phyloP scores from a whole-genome alignment of 1,284 basidiomycete genomes.

The Ustilago bromivora region DNA sequence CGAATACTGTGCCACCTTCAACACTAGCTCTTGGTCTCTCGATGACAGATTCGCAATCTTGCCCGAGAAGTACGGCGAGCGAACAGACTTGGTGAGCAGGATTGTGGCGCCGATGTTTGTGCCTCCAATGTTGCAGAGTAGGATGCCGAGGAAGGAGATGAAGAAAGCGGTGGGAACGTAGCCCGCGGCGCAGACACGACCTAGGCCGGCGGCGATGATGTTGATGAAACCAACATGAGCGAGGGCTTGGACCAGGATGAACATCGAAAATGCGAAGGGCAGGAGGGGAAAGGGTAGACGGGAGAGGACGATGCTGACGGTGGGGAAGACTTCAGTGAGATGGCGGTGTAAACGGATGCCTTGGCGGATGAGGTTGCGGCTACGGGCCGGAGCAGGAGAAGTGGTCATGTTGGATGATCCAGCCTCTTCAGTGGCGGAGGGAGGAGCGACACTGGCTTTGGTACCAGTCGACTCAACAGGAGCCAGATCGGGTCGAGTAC shows the following conservation, averaged over 20 bases:
- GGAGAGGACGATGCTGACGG: slow-evolving; percentile 77
- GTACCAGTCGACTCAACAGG: not conserved
- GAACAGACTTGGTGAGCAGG: slow-evolving; percentile 78
- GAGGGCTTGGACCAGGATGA: slow-evolving; percentile 90
- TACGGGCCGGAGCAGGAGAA: slow-evolving; percentile 4
- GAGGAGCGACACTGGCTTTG: not conserved
- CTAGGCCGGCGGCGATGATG: slow-evolving; percentile 81
- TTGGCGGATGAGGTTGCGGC: slow-evolving; percentile 32
- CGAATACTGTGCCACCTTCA: slow-evolving; percentile 72
- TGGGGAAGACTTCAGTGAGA: slow-evolving; percentile 76
- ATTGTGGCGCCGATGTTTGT: slow-evolving; percentile 98
- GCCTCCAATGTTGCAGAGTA: slow-evolving; percentile 88
- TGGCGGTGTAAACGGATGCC: slow-evolving; percentile 9
- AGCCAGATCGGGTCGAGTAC: slow-evolving; percentile 20
- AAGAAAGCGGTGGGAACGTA: slow-evolving; percentile 72
- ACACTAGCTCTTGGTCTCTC: slow-evolving; percentile 57
- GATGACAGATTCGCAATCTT: slow-evolving; percentile 15
- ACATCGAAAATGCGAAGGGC: slow-evolving; percentile 94
- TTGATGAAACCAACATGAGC: slow-evolving; percentile 89
- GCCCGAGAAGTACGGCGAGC: slow-evolving; percentile 62
- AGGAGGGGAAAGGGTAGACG: slow-evolving; percentile 84
- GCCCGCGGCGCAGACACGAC: slow-evolving; percentile 71
- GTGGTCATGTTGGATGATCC: not conserved
- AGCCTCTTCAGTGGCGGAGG: not conserved
- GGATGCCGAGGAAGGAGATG: slow-evolving; percentile 75